These are phyloP conservation scores for Geotrichum reessii DNA, from an alignment of 1,139 yeast genomes.

Conservation along the genomic window DNA sequence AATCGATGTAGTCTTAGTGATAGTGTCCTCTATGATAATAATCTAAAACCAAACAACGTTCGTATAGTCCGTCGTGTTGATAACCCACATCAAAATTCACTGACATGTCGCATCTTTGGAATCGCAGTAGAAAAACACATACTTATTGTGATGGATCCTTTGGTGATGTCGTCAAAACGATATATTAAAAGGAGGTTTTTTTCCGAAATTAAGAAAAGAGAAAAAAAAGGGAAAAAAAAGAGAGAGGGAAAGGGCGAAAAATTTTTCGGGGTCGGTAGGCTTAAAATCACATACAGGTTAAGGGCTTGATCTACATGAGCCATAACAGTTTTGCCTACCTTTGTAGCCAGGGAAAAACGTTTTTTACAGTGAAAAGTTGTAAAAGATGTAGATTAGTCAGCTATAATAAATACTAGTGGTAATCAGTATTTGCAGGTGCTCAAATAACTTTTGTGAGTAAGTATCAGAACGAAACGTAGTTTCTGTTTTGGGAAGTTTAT, in stretches of 20 bases:
- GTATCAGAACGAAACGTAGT: not conserved
- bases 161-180: conserved; percentile 15
- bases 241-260: not conserved
- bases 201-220: not conserved
- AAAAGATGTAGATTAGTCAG: not conserved
- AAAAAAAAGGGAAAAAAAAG: conserved; percentile 6
- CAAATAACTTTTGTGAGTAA: not conserved
- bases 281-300: conserved; percentile 10
- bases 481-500: not conserved
- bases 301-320: not conserved
- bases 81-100: not conserved
- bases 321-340: not conserved
- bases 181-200: not conserved
- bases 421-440: not conserved
- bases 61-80: not conserved
- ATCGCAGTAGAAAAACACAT: not conserved
- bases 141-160: conserved; percentile 11
- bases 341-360: not conserved
- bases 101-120: not conserved
- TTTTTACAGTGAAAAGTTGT: not conserved
- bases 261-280: not conserved
- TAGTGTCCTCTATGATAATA: too few relatives aligned
- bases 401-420: not conserved
- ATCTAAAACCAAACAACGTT: not conserved
- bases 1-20: not conserved